A percentile compares a stretch with the other conserved stretches of the same genome.
phyloP scores from a whole-genome alignment of 345 rosid species.

The Eucalyptus tenuipes region DNA sequence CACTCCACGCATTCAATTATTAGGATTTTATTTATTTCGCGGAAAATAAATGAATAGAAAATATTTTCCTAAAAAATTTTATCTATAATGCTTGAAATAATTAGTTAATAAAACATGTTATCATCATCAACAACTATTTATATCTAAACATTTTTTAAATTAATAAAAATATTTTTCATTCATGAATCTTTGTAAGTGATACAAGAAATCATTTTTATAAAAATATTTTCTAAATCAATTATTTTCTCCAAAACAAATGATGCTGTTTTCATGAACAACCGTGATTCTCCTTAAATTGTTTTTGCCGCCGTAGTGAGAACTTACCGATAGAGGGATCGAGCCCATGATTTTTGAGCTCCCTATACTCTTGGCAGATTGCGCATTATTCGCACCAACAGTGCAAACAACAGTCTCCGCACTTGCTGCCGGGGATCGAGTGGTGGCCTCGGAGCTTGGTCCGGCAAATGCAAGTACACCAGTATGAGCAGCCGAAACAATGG shows the following conservation, averaged over 20 bases:
- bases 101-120: no score
- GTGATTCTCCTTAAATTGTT: not conserved
- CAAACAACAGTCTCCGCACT: not conserved
- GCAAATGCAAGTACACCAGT: not conserved
- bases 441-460: not conserved
- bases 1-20: not conserved
- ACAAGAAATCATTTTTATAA: no score
- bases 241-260: rapidly evolving
- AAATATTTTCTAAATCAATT: no score
- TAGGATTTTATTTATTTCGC: not conserved
- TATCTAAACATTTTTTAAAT: no score
- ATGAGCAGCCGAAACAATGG: not conserved
- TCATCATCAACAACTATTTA: no score
- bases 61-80: rapidly evolving
- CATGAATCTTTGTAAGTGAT: rapidly evolving
- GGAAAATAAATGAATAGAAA: rapidly evolving
- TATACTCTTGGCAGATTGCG: not conserved
- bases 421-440: not conserved
- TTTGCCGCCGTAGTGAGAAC: not conserved
- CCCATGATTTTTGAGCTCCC: not conserved
- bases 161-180: no score
- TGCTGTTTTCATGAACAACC: not conserved
- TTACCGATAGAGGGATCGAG: not conserved
- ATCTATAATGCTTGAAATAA: no score
- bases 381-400: not conserved